Conservation (phyloP, 1,284 basidiomycete species). For the Salmacisia buchloeana region DNA sequence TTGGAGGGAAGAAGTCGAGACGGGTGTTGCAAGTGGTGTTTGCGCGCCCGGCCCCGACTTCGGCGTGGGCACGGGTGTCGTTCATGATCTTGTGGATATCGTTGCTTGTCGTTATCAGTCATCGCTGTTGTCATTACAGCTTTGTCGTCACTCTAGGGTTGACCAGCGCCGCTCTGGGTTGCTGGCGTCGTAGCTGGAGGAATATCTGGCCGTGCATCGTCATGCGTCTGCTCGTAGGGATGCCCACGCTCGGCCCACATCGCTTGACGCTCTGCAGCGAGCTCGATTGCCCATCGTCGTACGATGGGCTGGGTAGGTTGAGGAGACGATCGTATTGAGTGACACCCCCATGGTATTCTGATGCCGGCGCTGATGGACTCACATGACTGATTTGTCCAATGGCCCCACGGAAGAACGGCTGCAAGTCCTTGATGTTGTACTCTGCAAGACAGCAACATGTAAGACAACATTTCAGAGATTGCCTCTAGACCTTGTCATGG, state of each 20-base stretch:
- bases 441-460: background rate
- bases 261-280: constrained; percentile 27
- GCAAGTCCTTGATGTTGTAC: constrained; percentile 38
- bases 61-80: background rate
- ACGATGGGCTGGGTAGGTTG: constrained; percentile 10
- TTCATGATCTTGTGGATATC: background rate
- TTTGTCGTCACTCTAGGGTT: no score
- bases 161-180: no score
- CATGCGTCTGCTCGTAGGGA: constrained; percentile 17
- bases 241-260: constrained; percentile 27
- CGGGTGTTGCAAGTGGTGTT: no score
- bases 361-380: constrained; percentile 22
- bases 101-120: no score
- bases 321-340: background rate
- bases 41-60: background rate
- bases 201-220: background rate
- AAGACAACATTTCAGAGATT: background rate
- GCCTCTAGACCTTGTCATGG: background rate
- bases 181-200: background rate
- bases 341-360: constrained; percentile 18
- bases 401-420: constrained; percentile 39
- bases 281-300: constrained; percentile 11
- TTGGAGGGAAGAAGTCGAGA: no score
- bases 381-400: constrained; percentile 25
- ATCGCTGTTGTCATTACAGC: no score